Base-by-base conservation (phyloP, 371 early-diverging fungal genomes). In the Apophysomyces variabilis region DNA sequence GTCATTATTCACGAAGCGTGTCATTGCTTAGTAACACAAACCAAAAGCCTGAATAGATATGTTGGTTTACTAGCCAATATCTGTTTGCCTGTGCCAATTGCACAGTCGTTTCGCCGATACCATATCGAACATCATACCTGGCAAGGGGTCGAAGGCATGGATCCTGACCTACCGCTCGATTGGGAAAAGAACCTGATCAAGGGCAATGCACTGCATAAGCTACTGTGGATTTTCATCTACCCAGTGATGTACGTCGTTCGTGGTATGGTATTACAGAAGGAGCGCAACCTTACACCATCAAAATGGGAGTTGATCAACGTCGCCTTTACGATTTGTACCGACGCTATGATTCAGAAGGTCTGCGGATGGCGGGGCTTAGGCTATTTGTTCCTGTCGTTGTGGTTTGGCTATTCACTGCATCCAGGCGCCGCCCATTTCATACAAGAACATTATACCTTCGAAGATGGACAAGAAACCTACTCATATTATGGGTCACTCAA, bases 391-490 rank as follows among this genome's bases (percentile, higher is more conserved):
- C 66, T 90, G 18, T 92, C 93, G 13, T 87, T 96, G 38, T 92
- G 90, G 83, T 85, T 96, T 59, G 97, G 97, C 39, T 96, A 93
- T 73, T 91, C 93, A 35, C 76, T 96, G 35, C 98, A 99, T 79
- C 98, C 98, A 13, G 95, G 92, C 36, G 97, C 98, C 5, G 98
- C 95, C 18, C 99, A 99, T 74, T 96, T 98, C 65, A 92, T 99
- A 69, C 96, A 96, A 80, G 99, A 99, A 84, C 98, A 99, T 80
- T 99, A 95, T 75, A 95, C 95, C 26, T 96, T 95, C 85, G 90
- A 87, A 58, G 92, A 95, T 68, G 98, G 96, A 13, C 95, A 95
- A 78, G 98, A 99, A 78, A 98, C 98, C 1, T 98, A 98, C 80
- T 94, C 94, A 37, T 99, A 99, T 89, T 99, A 99, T 71, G 98